Evolutionary conservation across 2,329 filamentous ascomycete species (phyloP), one percentile per base, ranked within the genome.

Genomic region (Periconia sp.): DNA sequence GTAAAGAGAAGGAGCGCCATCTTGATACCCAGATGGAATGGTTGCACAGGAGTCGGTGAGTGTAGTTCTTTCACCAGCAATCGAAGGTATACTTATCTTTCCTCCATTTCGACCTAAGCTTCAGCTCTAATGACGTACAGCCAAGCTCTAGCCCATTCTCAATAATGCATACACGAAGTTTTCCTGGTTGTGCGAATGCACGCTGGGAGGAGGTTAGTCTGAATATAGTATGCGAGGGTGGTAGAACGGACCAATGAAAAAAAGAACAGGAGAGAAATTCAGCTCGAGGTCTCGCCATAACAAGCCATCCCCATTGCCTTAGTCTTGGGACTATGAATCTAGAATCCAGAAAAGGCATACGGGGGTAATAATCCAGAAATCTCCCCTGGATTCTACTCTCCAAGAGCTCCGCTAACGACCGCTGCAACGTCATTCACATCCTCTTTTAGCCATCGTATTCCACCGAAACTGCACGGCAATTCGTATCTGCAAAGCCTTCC

Each of bases 401-500:
- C 18, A 18, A 6, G 10, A 15, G 37, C 26, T 17, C 24, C 19
- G 21, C 13, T 29, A 8, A 26, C 2, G n/a, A 4, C 19, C 17
- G 34, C 35, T 13, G 4, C 33, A 46, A 49, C 41, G 42, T 49
- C 46, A 46, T 38, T 50, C 34, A 36, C 23, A 45, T 39, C 41
- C 34, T 18, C n/a, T 16, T 33, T 18, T n/a, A 25, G 32, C 8
- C 19, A 16, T 7, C 24, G 11, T 26, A 17, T 13, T n/a, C 17
- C 8, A 22, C n/a, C 16, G 31, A 34, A 32, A 33, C 22, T 17
- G 4, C 43, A 22, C 37, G 16, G 22, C 26, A 46, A 11, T 33
- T 30, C 43, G 43, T 46, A 46, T 46, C 23, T 46, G 41, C 35
- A 43, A 5, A 11, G 25, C 25, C n/a, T n/a, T n/a, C n/a, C n/a